These are phyloP conservation scores for Agaricus bisporus DNA, from an alignment of 768 basidiomycete species.

Conservation along the genomic window DNA sequence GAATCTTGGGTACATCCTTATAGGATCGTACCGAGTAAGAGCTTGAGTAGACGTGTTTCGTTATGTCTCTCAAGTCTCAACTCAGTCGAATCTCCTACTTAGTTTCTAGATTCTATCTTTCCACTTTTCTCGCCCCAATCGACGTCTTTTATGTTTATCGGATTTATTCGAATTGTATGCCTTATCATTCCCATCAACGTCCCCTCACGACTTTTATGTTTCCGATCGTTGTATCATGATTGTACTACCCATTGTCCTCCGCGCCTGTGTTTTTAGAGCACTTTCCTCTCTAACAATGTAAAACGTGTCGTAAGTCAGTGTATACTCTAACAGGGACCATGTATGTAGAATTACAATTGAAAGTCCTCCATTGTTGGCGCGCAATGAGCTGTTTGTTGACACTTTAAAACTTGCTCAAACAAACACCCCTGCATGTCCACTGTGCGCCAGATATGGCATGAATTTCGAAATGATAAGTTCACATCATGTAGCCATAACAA, in stretches of 20 bases:
- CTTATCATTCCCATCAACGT: background rate
- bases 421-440: background rate
- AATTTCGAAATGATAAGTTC: background rate
- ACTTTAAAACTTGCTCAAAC: background rate
- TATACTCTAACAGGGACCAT: no score
- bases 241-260: background rate
- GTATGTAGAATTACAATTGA: no score
- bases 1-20: slow-evolving; percentile 54
- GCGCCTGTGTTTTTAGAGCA: background rate
- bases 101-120: background rate
- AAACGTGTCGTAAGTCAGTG: no score
- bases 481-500: no score
- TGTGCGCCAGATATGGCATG: background rate
- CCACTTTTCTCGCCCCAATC: background rate
- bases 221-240: background rate
- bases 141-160: background rate
- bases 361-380: no score
- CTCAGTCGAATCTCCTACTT: background rate
- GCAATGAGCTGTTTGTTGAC: no score
- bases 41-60: slow-evolving; percentile 3
- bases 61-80: slow-evolving; percentile 1
- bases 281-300: no score
- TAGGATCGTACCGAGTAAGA: slow-evolving; percentile 13
- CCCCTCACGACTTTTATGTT: background rate
- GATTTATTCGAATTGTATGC: background rate